Evolutionary conservation across 2,329 filamentous ascomycete species (phyloP).

Genomic region (Atkinsonella hypoxylon): DNA sequence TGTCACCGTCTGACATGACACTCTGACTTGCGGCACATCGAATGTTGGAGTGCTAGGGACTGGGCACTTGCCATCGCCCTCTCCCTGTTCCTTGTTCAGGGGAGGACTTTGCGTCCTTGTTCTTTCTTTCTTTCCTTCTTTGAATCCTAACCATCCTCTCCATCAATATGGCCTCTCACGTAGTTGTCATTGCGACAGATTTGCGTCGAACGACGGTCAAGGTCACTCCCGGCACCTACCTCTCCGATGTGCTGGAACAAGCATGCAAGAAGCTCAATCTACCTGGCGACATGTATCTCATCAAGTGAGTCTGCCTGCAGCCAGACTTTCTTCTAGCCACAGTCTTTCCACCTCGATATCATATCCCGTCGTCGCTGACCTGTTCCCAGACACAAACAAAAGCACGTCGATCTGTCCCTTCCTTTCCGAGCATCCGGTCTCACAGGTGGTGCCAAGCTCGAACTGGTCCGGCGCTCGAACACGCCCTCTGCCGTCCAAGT

Average conservation of each 20-base stretch:
- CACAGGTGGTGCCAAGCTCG: constrained; percentile 75
- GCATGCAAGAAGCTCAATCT: constrained; percentile 75
- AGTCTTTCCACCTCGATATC: too few species aligned
- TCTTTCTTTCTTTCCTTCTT: neutral
- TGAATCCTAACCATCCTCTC: neutral
- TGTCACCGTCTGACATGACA: neutral
- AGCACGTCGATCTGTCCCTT: constrained; percentile 71
- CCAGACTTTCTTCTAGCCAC: neutral
- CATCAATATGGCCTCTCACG: constrained; percentile 65
- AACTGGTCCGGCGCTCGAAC: constrained; percentile 77
- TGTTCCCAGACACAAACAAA: constrained; percentile 61
- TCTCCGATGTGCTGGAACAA: constrained; percentile 78
- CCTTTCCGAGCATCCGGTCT: constrained; percentile 77
- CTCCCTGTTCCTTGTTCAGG: neutral
- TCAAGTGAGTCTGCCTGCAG: constrained; percentile 52
- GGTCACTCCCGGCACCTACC: constrained; percentile 65
- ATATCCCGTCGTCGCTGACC: neutral
- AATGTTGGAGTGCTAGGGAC: constrained; percentile 2
- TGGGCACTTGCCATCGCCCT: neutral
- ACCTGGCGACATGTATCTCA: constrained; percentile 57
- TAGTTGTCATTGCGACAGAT: constrained; percentile 75
- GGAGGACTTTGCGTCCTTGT: neutral
- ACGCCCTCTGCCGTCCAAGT: constrained; percentile 79
- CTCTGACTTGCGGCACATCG: neutral
- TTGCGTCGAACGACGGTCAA: constrained; percentile 71